Conservation (phyloP, 768 basidiomycete species). For the Cystofilobasidium bisporidii region DNA sequence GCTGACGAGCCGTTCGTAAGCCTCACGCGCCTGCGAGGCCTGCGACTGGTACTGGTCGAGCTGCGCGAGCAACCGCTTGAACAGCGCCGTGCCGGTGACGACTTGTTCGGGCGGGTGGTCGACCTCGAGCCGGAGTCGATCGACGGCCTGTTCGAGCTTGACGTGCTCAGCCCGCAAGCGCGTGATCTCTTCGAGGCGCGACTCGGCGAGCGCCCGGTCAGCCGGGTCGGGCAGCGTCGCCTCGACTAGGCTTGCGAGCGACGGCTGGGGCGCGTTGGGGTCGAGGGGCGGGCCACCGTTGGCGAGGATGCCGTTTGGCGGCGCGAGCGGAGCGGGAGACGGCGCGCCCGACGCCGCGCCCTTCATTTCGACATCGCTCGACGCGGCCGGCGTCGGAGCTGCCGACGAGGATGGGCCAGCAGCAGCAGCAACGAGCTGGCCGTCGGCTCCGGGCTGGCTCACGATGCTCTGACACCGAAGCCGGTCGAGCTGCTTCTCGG, state of each 20-base stretch:
- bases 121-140: slow-evolving; percentile 31
- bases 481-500: slow-evolving; percentile 35
- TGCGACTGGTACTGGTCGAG: slow-evolving; percentile 47
- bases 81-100: slow-evolving; percentile 40
- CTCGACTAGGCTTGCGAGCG: background rate
- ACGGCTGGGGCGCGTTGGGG: background rate
- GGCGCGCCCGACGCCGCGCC: background rate
- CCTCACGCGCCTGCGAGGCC: slow-evolving; percentile 43
- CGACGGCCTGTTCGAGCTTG: slow-evolving; percentile 31
- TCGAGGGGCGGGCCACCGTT: background rate
- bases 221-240: slow-evolving; percentile 2
- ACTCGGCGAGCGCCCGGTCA: slow-evolving; percentile 31
- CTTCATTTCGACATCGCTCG: background rate
- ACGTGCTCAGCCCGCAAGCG: slow-evolving; percentile 33
- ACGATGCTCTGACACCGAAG: slow-evolving; percentile 30
- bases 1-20: slow-evolving; percentile 37
- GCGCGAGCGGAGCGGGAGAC: background rate
- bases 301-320: background rate
- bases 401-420: background rate
- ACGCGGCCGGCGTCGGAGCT: background rate
- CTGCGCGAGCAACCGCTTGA: slow-evolving; percentile 52
- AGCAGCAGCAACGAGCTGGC: background rate
- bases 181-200: slow-evolving; percentile 32
- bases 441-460: background rate
- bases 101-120: slow-evolving; percentile 34